Evolutionary conservation across 257 asterid genomes (phyloP).

Genomic region (Solanum piurae): DNA sequence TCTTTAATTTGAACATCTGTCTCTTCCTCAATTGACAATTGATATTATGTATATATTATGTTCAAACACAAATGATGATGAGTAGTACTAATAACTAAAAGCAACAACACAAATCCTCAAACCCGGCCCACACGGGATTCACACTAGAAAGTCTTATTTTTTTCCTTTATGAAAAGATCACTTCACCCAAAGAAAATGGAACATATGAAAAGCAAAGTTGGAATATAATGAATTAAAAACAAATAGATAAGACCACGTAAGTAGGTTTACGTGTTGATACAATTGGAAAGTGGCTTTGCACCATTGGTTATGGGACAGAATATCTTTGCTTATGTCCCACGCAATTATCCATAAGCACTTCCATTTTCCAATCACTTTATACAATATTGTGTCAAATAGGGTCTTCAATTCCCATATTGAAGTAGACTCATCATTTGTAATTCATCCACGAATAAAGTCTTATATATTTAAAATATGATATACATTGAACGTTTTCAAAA

Average conservation of each 20-base stretch:
- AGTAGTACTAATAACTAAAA: neutral
- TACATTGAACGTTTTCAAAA: neutral
- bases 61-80: neutral
- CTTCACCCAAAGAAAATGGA: neutral
- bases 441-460: neutral
- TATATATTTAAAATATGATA: no score
- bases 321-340: constrained; percentile 21
- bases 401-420: neutral
- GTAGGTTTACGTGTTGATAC: neutral
- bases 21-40: neutral
- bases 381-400: constrained; percentile 2
- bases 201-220: neutral
- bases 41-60: neutral
- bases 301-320: constrained; percentile 20
- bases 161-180: neutral
- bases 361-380: neutral
- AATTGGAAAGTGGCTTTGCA: constrained; percentile 1
- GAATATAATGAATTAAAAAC: neutral
- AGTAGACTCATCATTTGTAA: neutral
- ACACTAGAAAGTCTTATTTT: neutral
- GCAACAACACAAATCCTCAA: neutral
- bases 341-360: neutral
- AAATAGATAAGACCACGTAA: constrained; percentile 9
- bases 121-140: neutral
- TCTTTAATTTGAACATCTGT: neutral